A percentile compares a stretch with the other conserved stretches of the same genome.
Evolutionary conservation across 192 early-diverging fungal species (phyloP).

Genomic region (Gamsiella multidivaricata): DNA sequence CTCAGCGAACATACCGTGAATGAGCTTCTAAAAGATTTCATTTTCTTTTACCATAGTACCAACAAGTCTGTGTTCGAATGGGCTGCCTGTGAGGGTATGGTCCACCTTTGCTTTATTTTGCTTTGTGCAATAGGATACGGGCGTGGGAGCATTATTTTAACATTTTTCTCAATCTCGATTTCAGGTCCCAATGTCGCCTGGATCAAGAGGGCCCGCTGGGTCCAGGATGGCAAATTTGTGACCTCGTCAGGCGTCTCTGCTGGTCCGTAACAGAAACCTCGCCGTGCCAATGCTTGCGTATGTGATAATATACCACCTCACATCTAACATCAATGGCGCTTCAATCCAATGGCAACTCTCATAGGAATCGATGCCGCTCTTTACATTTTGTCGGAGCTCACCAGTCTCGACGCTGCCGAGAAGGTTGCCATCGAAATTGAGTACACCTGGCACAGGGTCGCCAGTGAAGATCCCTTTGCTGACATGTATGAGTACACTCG

Average conservation of each 20-base stretch:
- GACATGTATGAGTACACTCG: conserved; percentile 46
- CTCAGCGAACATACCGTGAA: no score
- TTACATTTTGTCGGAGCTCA: conserved; percentile 31
- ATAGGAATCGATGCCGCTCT: conserved; percentile 43
- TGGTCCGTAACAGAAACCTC: conserved; percentile 31
- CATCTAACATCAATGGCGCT: no score
- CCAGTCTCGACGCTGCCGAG: conserved; percentile 16
- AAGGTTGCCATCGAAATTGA: conserved; percentile 23
- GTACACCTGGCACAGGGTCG: conserved; percentile 47
- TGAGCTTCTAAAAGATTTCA: background rate
- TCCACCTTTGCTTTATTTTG: background rate
- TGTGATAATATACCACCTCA: no score
- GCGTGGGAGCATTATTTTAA: background rate
- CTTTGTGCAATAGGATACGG: background rate
- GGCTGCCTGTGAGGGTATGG: conserved; percentile 3
- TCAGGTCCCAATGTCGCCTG: conserved; percentile 57
- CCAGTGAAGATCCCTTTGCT: conserved; percentile 44
- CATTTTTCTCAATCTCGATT: background rate
- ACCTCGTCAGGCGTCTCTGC: conserved; percentile 59
- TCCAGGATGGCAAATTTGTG: conserved; percentile 60
- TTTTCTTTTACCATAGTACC: conserved; percentile 17
- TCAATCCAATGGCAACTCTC: no score
- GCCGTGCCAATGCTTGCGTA: no score
- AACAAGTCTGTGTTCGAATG: conserved; percentile 39
- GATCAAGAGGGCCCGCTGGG: conserved; percentile 63